Evolutionary conservation across 2,329 filamentous ascomycete genomes (phyloP).

Genomic region (Emmonsiellopsis sp.): DNA sequence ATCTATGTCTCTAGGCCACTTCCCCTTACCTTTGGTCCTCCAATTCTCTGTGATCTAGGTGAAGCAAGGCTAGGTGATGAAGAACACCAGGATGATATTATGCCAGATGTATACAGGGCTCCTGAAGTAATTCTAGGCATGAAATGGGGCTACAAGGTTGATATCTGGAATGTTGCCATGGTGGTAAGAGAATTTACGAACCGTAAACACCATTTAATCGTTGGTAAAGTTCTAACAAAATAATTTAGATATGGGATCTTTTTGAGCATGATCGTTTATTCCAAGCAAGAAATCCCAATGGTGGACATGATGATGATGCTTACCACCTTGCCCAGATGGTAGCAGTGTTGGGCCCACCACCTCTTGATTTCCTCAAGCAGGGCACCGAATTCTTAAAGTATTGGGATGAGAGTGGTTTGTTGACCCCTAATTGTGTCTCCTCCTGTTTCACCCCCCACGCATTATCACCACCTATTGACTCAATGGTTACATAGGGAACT

Average conservation of each 20-base stretch:
- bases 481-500: slow-evolving; percentile 3
- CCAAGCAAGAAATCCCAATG: neutral
- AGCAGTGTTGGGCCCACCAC: neutral
- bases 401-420: slow-evolving; percentile 7
- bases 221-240: neutral
- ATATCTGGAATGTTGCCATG: slow-evolving; percentile 23
- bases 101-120: slow-evolving; percentile 21
- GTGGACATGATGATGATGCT: neutral
- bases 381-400: slow-evolving; percentile 1
- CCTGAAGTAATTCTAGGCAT: slow-evolving; percentile 21
- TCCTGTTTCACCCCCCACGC: neutral
- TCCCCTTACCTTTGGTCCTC: slow-evolving; percentile 12
- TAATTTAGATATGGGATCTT: slow-evolving; percentile 2
- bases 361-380: neutral
- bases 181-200: slow-evolving; percentile 10
- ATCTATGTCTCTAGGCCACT: slow-evolving; percentile 19
- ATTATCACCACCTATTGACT: neutral
- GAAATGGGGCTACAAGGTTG: slow-evolving; percentile 20
- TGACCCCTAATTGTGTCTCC: neutral
- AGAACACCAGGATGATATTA: slow-evolving; percentile 15
- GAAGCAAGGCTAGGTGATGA: slow-evolving; percentile 14
- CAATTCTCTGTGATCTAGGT: slow-evolving; percentile 22
- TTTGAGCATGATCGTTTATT: slow-evolving; percentile 1
- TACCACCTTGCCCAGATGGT: neutral
- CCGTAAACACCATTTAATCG: neutral